phyloP scores from a whole-genome alignment of 345 rosid species.

The Raphanus raphanistrum region DNA sequence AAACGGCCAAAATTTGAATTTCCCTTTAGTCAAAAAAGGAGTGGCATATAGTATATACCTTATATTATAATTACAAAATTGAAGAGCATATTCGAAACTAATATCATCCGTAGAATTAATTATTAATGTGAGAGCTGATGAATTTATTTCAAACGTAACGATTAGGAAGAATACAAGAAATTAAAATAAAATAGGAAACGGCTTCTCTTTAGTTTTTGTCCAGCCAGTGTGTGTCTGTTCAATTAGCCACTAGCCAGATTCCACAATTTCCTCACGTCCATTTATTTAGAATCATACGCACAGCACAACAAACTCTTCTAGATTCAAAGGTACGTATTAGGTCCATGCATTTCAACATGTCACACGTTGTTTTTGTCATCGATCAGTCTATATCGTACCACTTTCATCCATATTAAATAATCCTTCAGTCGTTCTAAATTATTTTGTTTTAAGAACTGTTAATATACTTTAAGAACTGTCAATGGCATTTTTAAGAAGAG shows the following conservation, averaged over 20 bases:
- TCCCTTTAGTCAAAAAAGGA: conserved; percentile 21
- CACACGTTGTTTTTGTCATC: conserved; percentile 29
- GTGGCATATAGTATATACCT: conserved; percentile 22
- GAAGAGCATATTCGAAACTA: conserved; percentile 32
- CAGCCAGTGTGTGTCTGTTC: conserved; percentile 29
- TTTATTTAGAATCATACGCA: conserved; percentile 16
- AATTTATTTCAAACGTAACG: conserved; percentile 9
- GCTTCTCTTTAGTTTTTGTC: conserved; percentile 18
- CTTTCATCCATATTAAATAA: background rate
- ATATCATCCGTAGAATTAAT: conserved; percentile 14
- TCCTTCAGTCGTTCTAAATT: conserved; percentile 12
- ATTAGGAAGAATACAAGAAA: conserved; percentile 13
- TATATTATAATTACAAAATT: conserved; percentile 8
- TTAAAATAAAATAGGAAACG: background rate
- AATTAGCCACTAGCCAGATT: conserved; percentile 36
- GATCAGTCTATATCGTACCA: conserved; percentile 12
- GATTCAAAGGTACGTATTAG: conserved; percentile 24
- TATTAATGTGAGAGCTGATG: conserved; percentile 10
- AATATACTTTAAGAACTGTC: too few species aligned
- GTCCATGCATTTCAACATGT: conserved; percentile 27
- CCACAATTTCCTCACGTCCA: conserved; percentile 20
- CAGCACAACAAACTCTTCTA: conserved; percentile 16
- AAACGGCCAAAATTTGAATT: background rate
- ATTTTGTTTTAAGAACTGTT: background rate
- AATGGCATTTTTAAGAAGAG: too few species aligned